Conservation (phyloP, 2,329 filamentous ascomycete genomes). For the Talaromyces atroroseus region DNA sequence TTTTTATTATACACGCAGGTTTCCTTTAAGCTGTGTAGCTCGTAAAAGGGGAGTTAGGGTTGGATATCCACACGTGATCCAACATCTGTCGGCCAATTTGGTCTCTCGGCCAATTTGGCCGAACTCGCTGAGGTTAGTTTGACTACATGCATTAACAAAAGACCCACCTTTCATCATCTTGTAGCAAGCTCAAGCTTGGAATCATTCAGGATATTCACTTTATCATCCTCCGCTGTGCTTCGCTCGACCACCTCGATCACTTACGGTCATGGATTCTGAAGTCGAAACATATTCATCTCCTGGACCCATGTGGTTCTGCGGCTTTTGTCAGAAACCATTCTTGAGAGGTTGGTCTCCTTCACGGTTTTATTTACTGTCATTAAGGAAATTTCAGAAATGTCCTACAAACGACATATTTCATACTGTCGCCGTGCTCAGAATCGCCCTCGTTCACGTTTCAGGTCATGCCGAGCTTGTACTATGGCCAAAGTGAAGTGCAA, state of each 20-base stretch:
- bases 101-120: not conserved
- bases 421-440: conserved; percentile 3
- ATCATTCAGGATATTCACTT: not conserved
- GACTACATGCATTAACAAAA: not conserved
- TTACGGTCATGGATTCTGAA: not conserved
- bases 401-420: not conserved
- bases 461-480: conserved; percentile 4
- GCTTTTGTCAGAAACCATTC: conserved; percentile 2
- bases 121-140: not conserved
- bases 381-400: not conserved
- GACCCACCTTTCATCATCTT: not conserved
- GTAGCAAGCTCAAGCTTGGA: not conserved
- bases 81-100: not conserved
- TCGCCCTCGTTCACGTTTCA: not conserved
- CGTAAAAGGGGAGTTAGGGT: not conserved
- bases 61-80: not conserved
- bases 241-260: not conserved
- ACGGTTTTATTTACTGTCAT: not conserved
- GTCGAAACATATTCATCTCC: not conserved
- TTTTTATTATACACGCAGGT: not conserved
- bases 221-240: too few relatives aligned
- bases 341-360: not conserved
- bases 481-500: conserved; percentile 3
- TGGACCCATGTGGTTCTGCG: not conserved
- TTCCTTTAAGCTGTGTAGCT: not conserved